These are phyloP conservation scores for Pleurotus tuber-regium DNA, from an alignment of 768 basidiomycete species.

Conservation along the genomic window DNA sequence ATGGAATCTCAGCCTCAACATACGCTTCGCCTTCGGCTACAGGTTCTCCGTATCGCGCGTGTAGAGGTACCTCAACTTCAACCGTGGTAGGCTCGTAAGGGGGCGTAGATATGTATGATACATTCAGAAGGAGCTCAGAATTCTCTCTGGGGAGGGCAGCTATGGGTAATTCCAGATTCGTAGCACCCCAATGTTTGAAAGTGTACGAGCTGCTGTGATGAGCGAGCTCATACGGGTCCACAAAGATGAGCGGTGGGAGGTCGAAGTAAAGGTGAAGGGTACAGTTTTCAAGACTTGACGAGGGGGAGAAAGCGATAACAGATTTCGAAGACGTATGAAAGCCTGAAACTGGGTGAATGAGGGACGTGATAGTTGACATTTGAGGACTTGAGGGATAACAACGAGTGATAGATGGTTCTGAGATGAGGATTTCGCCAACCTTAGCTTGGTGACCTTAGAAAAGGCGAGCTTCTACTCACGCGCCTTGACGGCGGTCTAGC, in stretches of 20 bases:
- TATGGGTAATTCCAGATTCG: slow-evolving; percentile 46
- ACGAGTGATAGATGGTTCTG: too few relatives aligned
- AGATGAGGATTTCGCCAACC: too few relatives aligned
- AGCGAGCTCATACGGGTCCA: slow-evolving; percentile 47
- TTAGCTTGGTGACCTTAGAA: too few relatives aligned
- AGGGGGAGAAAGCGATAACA: neutral
- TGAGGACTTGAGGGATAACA: too few relatives aligned
- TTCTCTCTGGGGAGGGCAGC: slow-evolving; percentile 29
- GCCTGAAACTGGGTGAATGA: slow-evolving; percentile 4
- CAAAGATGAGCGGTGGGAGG: slow-evolving; percentile 42
- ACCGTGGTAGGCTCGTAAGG: slow-evolving; percentile 14
- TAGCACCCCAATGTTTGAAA: slow-evolving; percentile 38
- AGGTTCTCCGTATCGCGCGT: slow-evolving; percentile 41
- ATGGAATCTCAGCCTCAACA: slow-evolving; percentile 27
- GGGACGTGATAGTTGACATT: slow-evolving; percentile 10
- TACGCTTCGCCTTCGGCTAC: slow-evolving; percentile 18
- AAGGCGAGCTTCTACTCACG: too few relatives aligned
- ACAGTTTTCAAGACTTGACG: slow-evolving; percentile 23
- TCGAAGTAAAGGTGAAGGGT: slow-evolving; percentile 35
- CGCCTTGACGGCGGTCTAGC: too few relatives aligned
- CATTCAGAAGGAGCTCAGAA: slow-evolving; percentile 24
- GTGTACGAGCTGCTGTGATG: slow-evolving; percentile 34
- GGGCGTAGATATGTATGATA: slow-evolving; percentile 12
- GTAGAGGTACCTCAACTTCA: slow-evolving; percentile 41
- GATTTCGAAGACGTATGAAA: slow-evolving; percentile 12